phyloP scores from a whole-genome alignment of 148 eudicot genomes.

The Chenopodium quinoa region DNA sequence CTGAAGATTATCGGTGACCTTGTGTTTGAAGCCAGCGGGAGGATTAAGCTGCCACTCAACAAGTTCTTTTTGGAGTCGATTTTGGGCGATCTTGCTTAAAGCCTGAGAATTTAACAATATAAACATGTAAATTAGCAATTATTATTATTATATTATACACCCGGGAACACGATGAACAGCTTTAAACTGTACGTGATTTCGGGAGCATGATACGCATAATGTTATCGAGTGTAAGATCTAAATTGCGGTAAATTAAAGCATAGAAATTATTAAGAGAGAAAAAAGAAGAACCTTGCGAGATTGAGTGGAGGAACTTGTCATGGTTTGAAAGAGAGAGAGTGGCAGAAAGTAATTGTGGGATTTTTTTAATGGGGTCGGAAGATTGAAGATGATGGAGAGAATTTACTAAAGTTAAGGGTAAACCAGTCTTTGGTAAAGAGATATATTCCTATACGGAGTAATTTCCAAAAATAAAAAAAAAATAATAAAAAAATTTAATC shows the following conservation, averaged over 20 bases:
- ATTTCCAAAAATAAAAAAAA: too few species aligned
- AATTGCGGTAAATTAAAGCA: neutral
- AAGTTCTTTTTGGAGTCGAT: slow-evolving; percentile 52
- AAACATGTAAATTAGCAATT: neutral
- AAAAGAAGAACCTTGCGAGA: slow-evolving; percentile 40
- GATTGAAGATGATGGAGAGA: slow-evolving; percentile 4
- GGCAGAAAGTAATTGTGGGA: too few species aligned
- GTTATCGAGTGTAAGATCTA: too few species aligned
- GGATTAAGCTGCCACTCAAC: slow-evolving; percentile 55
- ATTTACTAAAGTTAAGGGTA: too few species aligned
- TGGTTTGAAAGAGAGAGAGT: slow-evolving; percentile 10
- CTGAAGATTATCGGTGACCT: slow-evolving; percentile 55
- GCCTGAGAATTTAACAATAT: slow-evolving; percentile 21
- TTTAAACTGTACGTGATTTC: too few species aligned
- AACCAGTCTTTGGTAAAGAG: too few species aligned
- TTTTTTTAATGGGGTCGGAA: neutral
- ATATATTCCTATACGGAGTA: too few species aligned
- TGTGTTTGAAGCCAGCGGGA: slow-evolving; percentile 42
- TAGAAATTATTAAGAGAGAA: neutral
- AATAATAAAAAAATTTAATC: too few species aligned
- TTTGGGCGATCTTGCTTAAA: slow-evolving; percentile 53
- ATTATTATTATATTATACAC: too few species aligned
- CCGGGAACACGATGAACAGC: neutral
- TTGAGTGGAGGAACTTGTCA: slow-evolving; percentile 41
- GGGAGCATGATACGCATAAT: too few species aligned